Conservation (phyloP, 1,284 basidiomycete genomes). For the Retiboletus fuscus region DNA sequence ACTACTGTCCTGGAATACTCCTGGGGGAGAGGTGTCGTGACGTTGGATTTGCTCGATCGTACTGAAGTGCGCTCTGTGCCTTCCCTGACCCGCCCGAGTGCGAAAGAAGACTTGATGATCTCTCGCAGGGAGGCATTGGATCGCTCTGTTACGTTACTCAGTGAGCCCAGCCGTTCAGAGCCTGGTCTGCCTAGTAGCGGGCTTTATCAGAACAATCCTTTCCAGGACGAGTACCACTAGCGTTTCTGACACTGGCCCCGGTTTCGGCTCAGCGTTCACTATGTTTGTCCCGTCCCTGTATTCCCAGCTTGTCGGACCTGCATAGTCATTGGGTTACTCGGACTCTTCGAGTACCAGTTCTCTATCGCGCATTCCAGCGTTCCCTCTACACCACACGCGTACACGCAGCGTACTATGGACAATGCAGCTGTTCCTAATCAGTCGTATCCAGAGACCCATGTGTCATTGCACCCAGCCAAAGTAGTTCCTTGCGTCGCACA, state of each 20-base stretch:
- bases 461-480: conserved; percentile 73
- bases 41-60: conserved; percentile 85
- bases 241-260: conserved; percentile 51
- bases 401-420: conserved; percentile 76
- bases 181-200: conserved; percentile 76
- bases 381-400: conserved; percentile 69
- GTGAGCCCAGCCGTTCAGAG: conserved; percentile 62
- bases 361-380: conserved; percentile 53
- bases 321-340: conserved; percentile 58
- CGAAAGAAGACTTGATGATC: no score
- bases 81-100: no score
- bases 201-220: conserved; percentile 76
- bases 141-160: conserved; percentile 61
- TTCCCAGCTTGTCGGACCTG: conserved; percentile 70
- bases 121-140: conserved; percentile 73
- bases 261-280: conserved; percentile 70
- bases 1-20: no score
- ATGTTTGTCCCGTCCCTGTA: conserved; percentile 77
- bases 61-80: conserved; percentile 83
- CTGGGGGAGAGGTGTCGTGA: conserved; percentile 80
- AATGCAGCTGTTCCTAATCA: conserved; percentile 73
- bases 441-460: conserved; percentile 72
- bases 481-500: conserved; percentile 71
- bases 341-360: conserved; percentile 55
- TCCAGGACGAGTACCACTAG: conserved; percentile 60